Evolutionary conservation across 1,139 yeast genomes (phyloP).

Genomic region (Suhomyces terraborum): DNA sequence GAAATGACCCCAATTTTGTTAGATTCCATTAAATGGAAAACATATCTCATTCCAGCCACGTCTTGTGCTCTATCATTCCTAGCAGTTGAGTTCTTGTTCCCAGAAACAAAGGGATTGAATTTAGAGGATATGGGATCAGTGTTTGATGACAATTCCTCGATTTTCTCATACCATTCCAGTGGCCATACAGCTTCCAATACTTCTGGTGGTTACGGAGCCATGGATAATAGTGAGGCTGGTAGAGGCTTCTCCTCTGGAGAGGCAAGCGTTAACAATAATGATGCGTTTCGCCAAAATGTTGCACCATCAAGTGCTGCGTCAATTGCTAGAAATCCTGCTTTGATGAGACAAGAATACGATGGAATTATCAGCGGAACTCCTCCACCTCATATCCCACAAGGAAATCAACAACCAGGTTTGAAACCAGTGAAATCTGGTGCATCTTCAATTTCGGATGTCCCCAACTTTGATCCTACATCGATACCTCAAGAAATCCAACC

Average conservation of each 20-base stretch:
- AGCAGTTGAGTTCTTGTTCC: conserved; percentile 69
- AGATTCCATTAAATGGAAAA: conserved; percentile 73
- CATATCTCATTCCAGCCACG: conserved; percentile 78
- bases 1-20: conserved; percentile 86
- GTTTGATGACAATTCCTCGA: conserved; percentile 38
- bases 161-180: conserved; percentile 47
- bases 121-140: conserved; percentile 79
- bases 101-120: conserved; percentile 88
- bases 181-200: conserved; percentile 16
- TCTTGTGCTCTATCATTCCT: conserved; percentile 72
- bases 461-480: conserved; percentile 19
- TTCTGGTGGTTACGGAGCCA: conserved; percentile 24
- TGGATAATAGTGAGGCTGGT: conserved; percentile 14
- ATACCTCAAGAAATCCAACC: conserved; percentile 44
- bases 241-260: conserved; percentile 25
- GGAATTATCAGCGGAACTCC: conserved; percentile 36
- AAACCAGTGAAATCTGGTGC: conserved; percentile 30
- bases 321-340: conserved; percentile 41
- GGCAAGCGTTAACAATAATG: conserved; percentile 16
- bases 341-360: conserved; percentile 35
- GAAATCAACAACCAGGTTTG: conserved; percentile 13
- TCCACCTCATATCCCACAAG: conserved; percentile 19
- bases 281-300: conserved; percentile 24
- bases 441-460: conserved; percentile 11
- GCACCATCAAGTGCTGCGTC: conserved; percentile 37